These are phyloP conservation scores for Paradendryphiella salina DNA, from an alignment of 2,329 filamentous ascomycete genomes.

Conservation along the genomic window DNA sequence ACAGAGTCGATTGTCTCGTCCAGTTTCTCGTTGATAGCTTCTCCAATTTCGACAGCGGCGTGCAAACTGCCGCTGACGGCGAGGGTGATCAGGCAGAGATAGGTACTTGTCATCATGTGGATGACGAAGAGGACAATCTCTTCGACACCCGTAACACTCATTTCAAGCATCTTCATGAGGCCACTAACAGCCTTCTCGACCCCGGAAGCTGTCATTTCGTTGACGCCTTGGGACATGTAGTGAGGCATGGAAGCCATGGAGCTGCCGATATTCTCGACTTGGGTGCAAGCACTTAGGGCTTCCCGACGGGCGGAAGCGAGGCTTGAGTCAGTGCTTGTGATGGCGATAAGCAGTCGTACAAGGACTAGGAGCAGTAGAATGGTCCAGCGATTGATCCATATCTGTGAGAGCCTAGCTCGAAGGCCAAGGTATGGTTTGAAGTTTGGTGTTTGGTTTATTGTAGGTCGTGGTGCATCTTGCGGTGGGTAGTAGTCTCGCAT, in stretches of 20 bases:
- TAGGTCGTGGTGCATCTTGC: constrained; percentile 59
- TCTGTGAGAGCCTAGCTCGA: constrained; percentile 84
- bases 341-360: constrained; percentile 75
- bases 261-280: constrained; percentile 90
- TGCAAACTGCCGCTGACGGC: constrained; percentile 78
- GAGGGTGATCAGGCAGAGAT: constrained; percentile 84
- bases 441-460: constrained; percentile 66
- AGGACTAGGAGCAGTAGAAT: constrained; percentile 85
- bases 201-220: constrained; percentile 77
- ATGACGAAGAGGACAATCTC: constrained; percentile 89
- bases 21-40: constrained; percentile 63
- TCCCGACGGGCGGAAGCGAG: constrained; percentile 75
- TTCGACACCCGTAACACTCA: constrained; percentile 82
- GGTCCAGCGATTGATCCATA: constrained; percentile 98
- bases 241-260: constrained; percentile 98
- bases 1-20: constrained; percentile 65
- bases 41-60: constrained; percentile 65
- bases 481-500: constrained; percentile 63
- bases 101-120: constrained; percentile 87
- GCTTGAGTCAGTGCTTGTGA: constrained; percentile 71
- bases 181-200: constrained; percentile 80
- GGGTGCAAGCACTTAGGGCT: constrained; percentile 85
- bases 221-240: constrained; percentile 87
- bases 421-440: constrained; percentile 92
- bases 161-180: constrained; percentile 74